Percentiles rank a stretch among this genome's conserved stretches.
phyloP scores from a whole-genome alignment of 345 rosid genomes.

The Melastoma malabathricum region DNA sequence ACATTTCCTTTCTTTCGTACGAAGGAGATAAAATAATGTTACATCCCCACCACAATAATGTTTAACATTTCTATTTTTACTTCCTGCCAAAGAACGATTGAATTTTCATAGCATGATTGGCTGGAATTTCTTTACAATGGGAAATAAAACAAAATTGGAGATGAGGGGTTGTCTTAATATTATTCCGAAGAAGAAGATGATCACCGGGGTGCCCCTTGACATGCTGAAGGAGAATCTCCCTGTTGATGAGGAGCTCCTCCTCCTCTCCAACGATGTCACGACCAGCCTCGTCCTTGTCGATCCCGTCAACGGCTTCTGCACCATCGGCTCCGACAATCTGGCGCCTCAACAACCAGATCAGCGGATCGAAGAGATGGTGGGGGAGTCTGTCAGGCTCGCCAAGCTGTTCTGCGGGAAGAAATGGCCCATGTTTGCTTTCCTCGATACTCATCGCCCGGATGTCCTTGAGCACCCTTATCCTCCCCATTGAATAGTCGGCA shows the following conservation, averaged over 20 bases:
- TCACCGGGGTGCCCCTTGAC: conserved; percentile 1
- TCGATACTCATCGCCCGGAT: conserved; percentile 78
- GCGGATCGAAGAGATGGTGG: conserved; percentile 66
- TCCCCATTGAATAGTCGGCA: conserved; percentile 75
- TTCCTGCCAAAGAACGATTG: too few relatives aligned
- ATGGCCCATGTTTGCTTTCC: conserved; percentile 78
- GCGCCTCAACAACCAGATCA: conserved; percentile 23
- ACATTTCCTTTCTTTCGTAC: too few relatives aligned
- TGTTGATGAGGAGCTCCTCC: conserved; percentile 30
- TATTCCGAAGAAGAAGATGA: conserved; percentile 9
- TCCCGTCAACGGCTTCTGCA: conserved; percentile 8
- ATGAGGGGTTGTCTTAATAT: too few relatives aligned
- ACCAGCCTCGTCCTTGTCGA: conserved; percentile 7
- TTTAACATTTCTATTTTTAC: too few relatives aligned
- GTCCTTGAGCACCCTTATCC: conserved; percentile 73
- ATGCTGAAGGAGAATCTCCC: conserved; percentile 48
- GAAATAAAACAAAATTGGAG: too few relatives aligned
- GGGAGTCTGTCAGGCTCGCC: conserved; percentile 52
- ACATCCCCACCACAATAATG: too few relatives aligned
- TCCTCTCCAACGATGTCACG: conserved; percentile 29
- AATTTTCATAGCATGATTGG: too few relatives aligned
- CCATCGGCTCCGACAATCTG: neutral
- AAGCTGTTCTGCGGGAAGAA: conserved; percentile 41
- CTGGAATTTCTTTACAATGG: too few relatives aligned
- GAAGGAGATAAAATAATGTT: too few relatives aligned